Base-by-base conservation (phyloP, 208 protist species). In the Trypanosoma congolense region DNA sequence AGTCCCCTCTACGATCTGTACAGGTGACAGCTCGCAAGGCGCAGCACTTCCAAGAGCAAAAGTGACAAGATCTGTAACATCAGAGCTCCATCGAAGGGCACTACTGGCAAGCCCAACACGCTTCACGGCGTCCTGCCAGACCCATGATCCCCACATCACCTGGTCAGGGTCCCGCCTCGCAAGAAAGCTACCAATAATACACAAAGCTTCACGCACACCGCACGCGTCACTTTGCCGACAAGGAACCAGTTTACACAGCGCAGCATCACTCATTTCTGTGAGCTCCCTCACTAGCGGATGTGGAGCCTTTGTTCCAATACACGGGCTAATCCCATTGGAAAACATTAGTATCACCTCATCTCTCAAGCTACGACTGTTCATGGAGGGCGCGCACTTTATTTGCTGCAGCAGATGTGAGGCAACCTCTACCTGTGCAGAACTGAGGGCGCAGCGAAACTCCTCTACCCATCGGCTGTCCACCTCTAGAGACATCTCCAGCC, bases 121-220 rank as follows among this genome's bases (percentile, higher is more conserved):
- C n/a, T 75, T 76, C 9, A 86, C 54, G 1, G 65, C 72, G 10
- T 84, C 74, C 22, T 73, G 56, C 86, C 86, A 93, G 14, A 46
- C 51, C 14, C 60, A 47, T n/a, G 77, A 66, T 28, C 69, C 58
- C 78, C 85, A 87, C 9, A 51, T 68, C 31, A 56, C 67, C 22
- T 22, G 48, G 33, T 61, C 48, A 10, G 48, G 14, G 4, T 56
- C 62, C 21, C 25, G 28, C 3, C 43, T 22, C 12, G 9, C 24
- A 69, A 69, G 28, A 47, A 69, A 50, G 9, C 19, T 52, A 16
- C 65, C 77, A 38, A 86, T 67, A 2, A 85, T 53, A 28, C 55
- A 36, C 16, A 93, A 69, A 5, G 71, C 71, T 16, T 71, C 79
- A 18, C 86, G 79, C 25, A 85, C 82, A 18, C 61, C 68, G 1